These are phyloP conservation scores for Beverwykella pulmonaria DNA, from an alignment of 495 filamentous ascomycete species.

Conservation along the genomic window DNA sequence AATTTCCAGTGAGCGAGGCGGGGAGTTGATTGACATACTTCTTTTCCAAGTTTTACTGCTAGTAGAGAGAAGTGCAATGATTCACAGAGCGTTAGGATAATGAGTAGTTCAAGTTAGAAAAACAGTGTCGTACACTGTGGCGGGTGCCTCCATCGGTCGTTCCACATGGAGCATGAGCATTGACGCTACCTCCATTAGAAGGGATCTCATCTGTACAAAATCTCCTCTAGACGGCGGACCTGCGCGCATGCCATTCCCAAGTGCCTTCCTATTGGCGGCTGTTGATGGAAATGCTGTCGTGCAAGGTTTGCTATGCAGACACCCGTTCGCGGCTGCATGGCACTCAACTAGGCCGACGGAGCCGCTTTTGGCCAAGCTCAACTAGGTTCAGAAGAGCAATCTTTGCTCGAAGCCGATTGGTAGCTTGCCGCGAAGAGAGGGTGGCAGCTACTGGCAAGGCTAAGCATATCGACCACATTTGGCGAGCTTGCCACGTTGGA, in stretches of 20 bases:
- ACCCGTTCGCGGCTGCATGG: constrained; percentile 21
- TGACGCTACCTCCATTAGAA: not conserved
- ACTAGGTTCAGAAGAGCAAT: constrained; percentile 22
- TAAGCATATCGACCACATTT: not conserved
- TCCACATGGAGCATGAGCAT: not conserved
- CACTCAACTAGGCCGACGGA: constrained; percentile 11
- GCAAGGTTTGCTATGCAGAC: constrained; percentile 22
- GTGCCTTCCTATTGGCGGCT: not conserved
- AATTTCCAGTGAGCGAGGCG: not conserved
- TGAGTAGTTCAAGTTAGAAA: no score
- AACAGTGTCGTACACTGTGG: no score
- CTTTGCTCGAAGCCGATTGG: constrained; percentile 8
- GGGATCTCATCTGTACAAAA: not conserved
- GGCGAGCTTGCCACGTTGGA: constrained; percentile 22
- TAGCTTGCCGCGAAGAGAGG: not conserved
- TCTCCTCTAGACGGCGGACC: not conserved
- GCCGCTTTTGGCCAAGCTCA: constrained; percentile 14
- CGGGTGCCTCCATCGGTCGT: no score
- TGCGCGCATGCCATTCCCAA: not conserved
- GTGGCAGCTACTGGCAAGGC: not conserved
- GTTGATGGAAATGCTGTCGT: not conserved
- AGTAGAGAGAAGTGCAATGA: no score
- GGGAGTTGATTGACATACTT: not conserved
- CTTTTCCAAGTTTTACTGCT: no score
- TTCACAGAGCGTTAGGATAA: no score